Percentiles rank a stretch among this genome's conserved stretches.
Conservation (phyloP, 108 stramenopile genomes). For the Cyclotella kingstonii region DNA sequence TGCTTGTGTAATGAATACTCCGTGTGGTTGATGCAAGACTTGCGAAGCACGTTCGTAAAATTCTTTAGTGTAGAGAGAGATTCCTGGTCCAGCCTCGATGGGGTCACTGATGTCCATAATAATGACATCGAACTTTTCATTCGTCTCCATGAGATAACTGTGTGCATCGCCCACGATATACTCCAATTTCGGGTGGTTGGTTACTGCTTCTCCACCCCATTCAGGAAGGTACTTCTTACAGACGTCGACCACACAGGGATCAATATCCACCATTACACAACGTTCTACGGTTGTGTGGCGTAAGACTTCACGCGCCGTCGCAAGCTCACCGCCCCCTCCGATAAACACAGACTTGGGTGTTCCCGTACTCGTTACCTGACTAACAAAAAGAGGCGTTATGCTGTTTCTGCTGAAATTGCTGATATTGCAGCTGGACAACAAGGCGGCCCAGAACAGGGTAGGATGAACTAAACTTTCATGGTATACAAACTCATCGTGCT, state of each 20-base stretch:
- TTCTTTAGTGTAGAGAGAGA: constrained; percentile 88
- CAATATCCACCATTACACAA: constrained; percentile 89
- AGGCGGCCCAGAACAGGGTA: constrained; percentile 54
- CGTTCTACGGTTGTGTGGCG: constrained; percentile 74
- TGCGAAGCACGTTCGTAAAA: constrained; percentile 75
- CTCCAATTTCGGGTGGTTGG: constrained; percentile 64
- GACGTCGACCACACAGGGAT: constrained; percentile 75
- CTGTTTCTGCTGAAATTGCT: background rate
- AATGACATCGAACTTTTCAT: constrained; percentile 75
- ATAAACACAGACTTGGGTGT: constrained; percentile 77
- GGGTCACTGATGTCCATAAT: constrained; percentile 91
- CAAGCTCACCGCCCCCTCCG: constrained; percentile 88
- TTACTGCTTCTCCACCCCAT: constrained; percentile 77
- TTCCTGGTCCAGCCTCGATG: constrained; percentile 90
- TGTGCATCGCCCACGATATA: constrained; percentile 75
- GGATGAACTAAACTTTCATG: constrained; percentile 88
- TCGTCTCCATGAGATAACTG: constrained; percentile 47
- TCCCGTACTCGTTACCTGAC: too few relatives aligned
- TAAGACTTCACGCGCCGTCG: constrained; percentile 84
- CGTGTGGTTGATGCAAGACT: constrained; percentile 38
- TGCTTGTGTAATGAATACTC: constrained; percentile 87
- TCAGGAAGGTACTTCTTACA: constrained; percentile 69
- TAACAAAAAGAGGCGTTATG: too few relatives aligned
- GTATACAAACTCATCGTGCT: constrained; percentile 86
- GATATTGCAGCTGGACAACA: constrained; percentile 15